Conservation (phyloP, 1,284 basidiomycete species). For the Cystobasidium pallidum region DNA sequence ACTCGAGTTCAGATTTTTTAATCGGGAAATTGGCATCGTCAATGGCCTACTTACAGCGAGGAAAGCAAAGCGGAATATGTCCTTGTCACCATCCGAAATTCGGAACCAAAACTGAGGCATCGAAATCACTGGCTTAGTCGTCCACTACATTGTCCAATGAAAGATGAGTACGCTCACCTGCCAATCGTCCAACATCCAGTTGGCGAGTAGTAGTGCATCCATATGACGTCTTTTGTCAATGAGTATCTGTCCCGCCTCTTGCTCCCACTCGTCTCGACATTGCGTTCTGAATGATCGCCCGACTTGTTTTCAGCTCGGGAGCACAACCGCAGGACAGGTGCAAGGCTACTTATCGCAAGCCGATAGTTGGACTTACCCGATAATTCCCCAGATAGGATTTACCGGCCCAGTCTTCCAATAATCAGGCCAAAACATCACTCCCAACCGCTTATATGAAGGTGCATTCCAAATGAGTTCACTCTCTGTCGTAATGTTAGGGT, state of each 20-base stretch:
- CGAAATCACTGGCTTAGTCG: too few relatives aligned
- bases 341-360: background rate
- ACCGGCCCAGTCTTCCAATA: conserved; percentile 56
- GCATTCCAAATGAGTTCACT: conserved; percentile 59
- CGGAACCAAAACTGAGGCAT: conserved; percentile 58
- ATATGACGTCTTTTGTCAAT: conserved; percentile 60
- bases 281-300: conserved; percentile 57
- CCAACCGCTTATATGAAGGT: conserved; percentile 57
- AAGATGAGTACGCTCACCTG: conserved; percentile 10
- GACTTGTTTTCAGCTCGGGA: background rate
- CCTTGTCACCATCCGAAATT: conserved; percentile 62
- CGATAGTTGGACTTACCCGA: conserved; percentile 30
- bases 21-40: background rate
- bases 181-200: conserved; percentile 59
- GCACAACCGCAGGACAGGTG: too few relatives aligned
- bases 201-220: conserved; percentile 58
- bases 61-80: conserved; percentile 59
- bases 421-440: conserved; percentile 55
- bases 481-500: conserved; percentile 52
- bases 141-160: too few relatives aligned
- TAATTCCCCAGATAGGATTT: conserved; percentile 51
- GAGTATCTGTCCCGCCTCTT: conserved; percentile 60
- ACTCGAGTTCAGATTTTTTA: conserved; percentile 44
- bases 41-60: conserved; percentile 18
- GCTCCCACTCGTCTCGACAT: conserved; percentile 62